Evolutionary conservation across 106 monocot genomes (phyloP).

Genomic region (Allium cepa): DNA sequence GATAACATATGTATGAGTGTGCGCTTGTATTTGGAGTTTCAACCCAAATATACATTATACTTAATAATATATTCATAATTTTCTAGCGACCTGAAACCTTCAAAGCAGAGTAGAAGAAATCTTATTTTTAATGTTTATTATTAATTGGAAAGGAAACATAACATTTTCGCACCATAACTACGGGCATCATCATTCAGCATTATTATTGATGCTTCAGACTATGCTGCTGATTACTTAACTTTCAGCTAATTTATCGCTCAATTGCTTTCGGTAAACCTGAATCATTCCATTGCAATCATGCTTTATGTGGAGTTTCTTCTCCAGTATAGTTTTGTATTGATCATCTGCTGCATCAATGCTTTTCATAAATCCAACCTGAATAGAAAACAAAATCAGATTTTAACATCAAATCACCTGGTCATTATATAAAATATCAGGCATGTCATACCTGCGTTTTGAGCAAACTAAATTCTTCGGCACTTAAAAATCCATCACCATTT

Average conservation of each 20-base stretch:
- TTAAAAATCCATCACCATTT: constrained; percentile 86
- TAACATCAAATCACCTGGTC: not conserved
- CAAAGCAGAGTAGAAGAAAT: too few relatives aligned
- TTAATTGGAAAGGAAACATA: too few relatives aligned
- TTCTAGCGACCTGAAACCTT: too few relatives aligned
- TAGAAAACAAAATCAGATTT: not conserved
- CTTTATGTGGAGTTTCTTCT: not conserved
- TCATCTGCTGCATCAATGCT: constrained; percentile 5
- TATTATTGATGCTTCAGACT: too few relatives aligned
- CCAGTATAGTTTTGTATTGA: not conserved
- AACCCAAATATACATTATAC: too few relatives aligned
- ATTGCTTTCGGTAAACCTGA: constrained; percentile 1
- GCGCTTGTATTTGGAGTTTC: too few relatives aligned
- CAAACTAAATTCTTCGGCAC: constrained; percentile 75
- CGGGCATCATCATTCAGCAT: too few relatives aligned
- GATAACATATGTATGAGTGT: too few relatives aligned
- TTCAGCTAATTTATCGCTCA: not conserved
- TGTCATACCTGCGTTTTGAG: constrained; percentile 72
- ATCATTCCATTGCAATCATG: constrained; percentile 5
- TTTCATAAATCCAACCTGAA: constrained; percentile 9
- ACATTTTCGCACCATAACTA: too few relatives aligned
- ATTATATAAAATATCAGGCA: not conserved
- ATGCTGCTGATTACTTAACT: too few relatives aligned
- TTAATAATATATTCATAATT: too few relatives aligned
- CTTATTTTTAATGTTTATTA: too few relatives aligned